These are phyloP conservation scores for Cercospora sp. DNA, from an alignment of 2,329 filamentous ascomycete species.

Conservation along the genomic window DNA sequence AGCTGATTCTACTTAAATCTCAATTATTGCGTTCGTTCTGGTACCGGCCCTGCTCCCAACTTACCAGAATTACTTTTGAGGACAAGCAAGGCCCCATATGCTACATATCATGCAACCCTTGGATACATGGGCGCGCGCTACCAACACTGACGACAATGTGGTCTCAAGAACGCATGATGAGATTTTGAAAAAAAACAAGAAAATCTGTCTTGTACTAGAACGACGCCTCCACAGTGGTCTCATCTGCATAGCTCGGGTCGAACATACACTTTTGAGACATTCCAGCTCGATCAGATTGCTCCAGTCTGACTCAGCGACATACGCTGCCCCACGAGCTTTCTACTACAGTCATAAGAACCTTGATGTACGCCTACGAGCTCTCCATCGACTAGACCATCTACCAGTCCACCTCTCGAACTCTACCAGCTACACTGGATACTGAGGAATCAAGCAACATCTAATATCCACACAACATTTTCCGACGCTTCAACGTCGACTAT, in stretches of 20 bases:
- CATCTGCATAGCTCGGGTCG: neutral
- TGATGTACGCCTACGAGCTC: neutral
- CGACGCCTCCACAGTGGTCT: neutral
- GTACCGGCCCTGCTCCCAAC: neutral
- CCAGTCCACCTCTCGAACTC: neutral
- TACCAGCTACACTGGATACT: neutral
- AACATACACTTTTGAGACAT: neutral
- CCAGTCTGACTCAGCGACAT: neutral
- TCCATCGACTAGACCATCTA: neutral
- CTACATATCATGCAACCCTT: neutral
- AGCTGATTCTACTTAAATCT: neutral
- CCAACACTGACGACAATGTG: neutral
- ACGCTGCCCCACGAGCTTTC: neutral
- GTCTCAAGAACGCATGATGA: neutral
- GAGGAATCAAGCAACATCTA: neutral
- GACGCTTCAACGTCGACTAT: neutral
- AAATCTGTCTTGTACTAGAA: neutral
- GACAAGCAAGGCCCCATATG: neutral
- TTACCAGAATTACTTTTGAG: neutral
- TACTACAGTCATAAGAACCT: neutral
- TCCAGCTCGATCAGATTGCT: neutral
- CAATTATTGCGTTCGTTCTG: neutral
- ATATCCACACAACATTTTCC: neutral
- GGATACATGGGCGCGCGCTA: neutral
- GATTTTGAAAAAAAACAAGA: neutral